Evolutionary conservation across 306 rosid species (phyloP).

Genomic region (Corylus heterophylla): DNA sequence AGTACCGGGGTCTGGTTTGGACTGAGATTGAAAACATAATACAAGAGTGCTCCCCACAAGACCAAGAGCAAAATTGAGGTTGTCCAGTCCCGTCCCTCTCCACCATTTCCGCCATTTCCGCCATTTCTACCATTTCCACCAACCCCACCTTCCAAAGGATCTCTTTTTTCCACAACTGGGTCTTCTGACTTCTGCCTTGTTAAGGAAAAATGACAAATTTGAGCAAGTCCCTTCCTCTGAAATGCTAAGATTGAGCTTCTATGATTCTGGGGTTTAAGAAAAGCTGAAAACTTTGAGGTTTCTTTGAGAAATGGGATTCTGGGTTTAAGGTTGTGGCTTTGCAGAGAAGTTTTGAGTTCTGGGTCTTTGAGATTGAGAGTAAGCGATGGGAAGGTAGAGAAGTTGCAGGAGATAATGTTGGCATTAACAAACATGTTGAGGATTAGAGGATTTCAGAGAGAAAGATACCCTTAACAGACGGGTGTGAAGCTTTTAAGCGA

Average conservation of each 20-base stretch:
- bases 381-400: slow-evolving; percentile 35
- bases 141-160: slow-evolving; percentile 16
- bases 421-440: slow-evolving; percentile 42
- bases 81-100: slow-evolving; percentile 71
- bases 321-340: slow-evolving; percentile 30
- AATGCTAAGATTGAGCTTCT: slow-evolving; percentile 19
- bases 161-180: slow-evolving; percentile 36
- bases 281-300: slow-evolving; percentile 1
- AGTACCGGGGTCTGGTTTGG: slow-evolving; percentile 93
- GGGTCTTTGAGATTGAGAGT: slow-evolving; percentile 29
- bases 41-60: slow-evolving; percentile 77
- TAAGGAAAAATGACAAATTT: slow-evolving; percentile 39
- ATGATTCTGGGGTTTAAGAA: slow-evolving; percentile 15
- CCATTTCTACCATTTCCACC: slow-evolving; percentile 31
- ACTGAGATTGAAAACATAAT: slow-evolving; percentile 65
- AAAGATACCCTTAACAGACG: background rate
- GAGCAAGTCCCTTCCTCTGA: slow-evolving; percentile 28
- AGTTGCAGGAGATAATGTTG: slow-evolving; percentile 61
- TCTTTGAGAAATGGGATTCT: slow-evolving; percentile 10
- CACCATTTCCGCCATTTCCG: slow-evolving; percentile 29
- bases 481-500: background rate
- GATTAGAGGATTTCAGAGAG: background rate
- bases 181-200: slow-evolving; percentile 39
- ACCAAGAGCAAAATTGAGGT: slow-evolving; percentile 69
- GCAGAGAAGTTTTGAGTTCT: slow-evolving; percentile 29